A percentile compares a stretch with the other conserved stretches of the same genome.
Evolutionary conservation across 208 protist species (phyloP).

Genomic region (Trypanosoma melophagium): DNA sequence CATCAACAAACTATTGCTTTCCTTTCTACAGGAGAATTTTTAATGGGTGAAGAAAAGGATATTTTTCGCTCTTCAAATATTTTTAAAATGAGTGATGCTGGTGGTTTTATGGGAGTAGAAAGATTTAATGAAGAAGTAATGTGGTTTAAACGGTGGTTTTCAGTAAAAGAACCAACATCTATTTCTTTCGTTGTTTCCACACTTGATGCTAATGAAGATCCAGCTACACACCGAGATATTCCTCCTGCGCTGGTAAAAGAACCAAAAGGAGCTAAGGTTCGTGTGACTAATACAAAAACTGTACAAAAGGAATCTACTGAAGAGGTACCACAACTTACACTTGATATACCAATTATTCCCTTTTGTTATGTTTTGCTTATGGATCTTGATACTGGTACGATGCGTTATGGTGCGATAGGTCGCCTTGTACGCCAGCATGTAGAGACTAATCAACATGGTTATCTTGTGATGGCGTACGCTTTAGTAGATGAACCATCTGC

Average conservation of each 20-base stretch:
- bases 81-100: constrained; percentile 65
- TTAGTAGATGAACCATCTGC: constrained; percentile 27
- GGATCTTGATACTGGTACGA: constrained; percentile 57
- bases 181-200: constrained; percentile 65
- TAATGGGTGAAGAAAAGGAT: constrained; percentile 38
- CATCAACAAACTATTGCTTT: constrained; percentile 42
- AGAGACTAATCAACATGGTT: constrained; percentile 72
- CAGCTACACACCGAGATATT: constrained; percentile 42
- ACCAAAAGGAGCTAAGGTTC: constrained; percentile 14
- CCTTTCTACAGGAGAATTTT: constrained; percentile 45
- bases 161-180: constrained; percentile 49
- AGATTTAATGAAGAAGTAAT: constrained; percentile 46
- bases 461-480: constrained; percentile 76
- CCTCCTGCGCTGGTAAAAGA: constrained; percentile 23
- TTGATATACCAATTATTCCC: constrained; percentile 41
- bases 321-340: constrained; percentile 1
- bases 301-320: constrained; percentile 18
- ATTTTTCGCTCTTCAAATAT: constrained; percentile 32
- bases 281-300: constrained; percentile 17
- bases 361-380: constrained; percentile 57
- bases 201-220: constrained; percentile 52
- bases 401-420: constrained; percentile 44
- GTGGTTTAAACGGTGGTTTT: constrained; percentile 81
- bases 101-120: constrained; percentile 41
- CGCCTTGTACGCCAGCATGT: constrained; percentile 52